Evolutionary conservation across 2,329 filamentous ascomycete genomes (phyloP).

Genomic region (Aureobasidium mangrovei): DNA sequence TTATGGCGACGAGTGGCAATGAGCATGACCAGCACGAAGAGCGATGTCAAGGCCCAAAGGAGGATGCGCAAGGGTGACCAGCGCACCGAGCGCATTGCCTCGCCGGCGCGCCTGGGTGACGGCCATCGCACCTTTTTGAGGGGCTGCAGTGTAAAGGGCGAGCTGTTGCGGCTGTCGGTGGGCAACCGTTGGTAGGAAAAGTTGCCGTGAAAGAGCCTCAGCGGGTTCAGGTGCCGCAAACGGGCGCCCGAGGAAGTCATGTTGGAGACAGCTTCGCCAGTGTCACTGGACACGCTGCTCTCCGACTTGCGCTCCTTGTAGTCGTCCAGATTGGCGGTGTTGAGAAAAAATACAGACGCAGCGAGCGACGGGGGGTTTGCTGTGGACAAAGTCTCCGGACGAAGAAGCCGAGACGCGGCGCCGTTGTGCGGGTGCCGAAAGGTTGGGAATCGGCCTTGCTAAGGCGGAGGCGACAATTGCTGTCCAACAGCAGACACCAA

Average conservation of each 20-base stretch:
- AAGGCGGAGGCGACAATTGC: background rate
- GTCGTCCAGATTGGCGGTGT: constrained; percentile 13
- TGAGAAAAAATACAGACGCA: background rate
- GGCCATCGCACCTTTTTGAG: constrained; percentile 31
- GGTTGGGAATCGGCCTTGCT: background rate
- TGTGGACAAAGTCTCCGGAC: background rate
- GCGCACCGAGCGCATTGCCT: constrained; percentile 21
- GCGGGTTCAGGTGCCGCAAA: constrained; percentile 36
- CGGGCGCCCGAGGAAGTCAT: constrained; percentile 21
- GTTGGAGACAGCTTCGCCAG: constrained; percentile 16
- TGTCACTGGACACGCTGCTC: constrained; percentile 17
- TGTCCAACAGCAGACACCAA: background rate
- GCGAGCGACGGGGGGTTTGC: constrained; percentile 8
- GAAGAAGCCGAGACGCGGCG: constrained; percentile 1
- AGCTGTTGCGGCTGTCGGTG: constrained; percentile 33
- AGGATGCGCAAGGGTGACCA: constrained; percentile 35
- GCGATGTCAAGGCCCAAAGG: constrained; percentile 30
- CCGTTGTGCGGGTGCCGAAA: background rate
- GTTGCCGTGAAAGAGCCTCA: constrained; percentile 36
- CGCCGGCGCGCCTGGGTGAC: constrained; percentile 26
- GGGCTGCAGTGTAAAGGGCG: constrained; percentile 30
- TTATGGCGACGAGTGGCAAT: constrained; percentile 31
- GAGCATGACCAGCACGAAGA: constrained; percentile 35
- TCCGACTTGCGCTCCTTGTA: constrained; percentile 15
- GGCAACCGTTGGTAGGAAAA: constrained; percentile 41